Conservation (phyloP, 2,329 filamentous ascomycete genomes). For the Aspergillus tamarii region DNA sequence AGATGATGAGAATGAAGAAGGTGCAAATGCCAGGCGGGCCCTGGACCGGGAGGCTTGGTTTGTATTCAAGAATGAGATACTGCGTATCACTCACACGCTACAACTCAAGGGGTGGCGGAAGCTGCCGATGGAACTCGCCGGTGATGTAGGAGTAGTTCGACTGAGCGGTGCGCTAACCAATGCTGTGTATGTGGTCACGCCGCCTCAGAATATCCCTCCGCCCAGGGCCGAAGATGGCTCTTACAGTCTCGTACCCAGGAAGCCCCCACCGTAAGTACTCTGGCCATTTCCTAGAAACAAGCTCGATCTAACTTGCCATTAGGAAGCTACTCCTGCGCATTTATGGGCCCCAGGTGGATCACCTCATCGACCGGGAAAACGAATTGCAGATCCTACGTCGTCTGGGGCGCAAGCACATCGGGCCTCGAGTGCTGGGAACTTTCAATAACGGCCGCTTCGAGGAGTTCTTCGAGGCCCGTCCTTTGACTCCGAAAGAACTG, state of each 20-base stretch:
- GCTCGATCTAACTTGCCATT: background rate
- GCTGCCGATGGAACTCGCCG: conserved; percentile 59
- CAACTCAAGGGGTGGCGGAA: conserved; percentile 89
- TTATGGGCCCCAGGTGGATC: conserved; percentile 92
- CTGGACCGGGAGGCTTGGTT: conserved; percentile 79
- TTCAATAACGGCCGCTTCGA: conserved; percentile 96
- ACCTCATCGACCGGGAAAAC: conserved; percentile 90
- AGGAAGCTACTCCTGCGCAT: conserved; percentile 84
- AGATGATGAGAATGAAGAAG: conserved; percentile 46
- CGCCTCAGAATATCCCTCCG: conserved; percentile 65
- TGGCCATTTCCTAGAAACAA: background rate
- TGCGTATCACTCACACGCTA: conserved; percentile 85
- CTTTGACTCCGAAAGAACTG: conserved; percentile 76
- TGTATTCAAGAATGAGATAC: conserved; percentile 88
- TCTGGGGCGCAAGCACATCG: conserved; percentile 88
- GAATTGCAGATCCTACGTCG: conserved; percentile 85
- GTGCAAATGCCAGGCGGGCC: conserved; percentile 53
- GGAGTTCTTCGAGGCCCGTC: conserved; percentile 84
- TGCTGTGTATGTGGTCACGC: conserved; percentile 90
- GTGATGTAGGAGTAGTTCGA: conserved; percentile 50
- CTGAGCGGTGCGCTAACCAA: conserved; percentile 91
- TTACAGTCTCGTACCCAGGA: conserved; percentile 44
- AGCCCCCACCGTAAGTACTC: conserved; percentile 56
- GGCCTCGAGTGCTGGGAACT: conserved; percentile 84
- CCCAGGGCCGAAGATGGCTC: conserved; percentile 44